Base-by-base conservation (phyloP, 805 yeast genomes). In the Limtongia smithiae region DNA sequence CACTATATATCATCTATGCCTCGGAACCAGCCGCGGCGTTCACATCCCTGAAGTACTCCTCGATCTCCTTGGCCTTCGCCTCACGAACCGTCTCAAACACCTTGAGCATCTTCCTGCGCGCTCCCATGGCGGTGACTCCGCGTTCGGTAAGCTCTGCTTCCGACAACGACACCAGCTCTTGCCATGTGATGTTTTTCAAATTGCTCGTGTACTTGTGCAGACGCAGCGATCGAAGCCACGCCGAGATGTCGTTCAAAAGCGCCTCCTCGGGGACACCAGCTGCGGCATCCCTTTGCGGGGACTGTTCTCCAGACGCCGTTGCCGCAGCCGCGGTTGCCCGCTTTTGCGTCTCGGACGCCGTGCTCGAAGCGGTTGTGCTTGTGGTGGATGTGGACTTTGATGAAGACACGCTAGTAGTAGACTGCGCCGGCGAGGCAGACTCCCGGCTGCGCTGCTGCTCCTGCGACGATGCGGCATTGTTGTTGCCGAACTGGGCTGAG, bases 111-210 rank as follows among this genome's bases (percentile, higher is more conserved):
- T 93, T 93, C 49, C 97, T 79, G 56, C 99, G 75, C 0, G 99
- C 99, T 5, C 99, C 99, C 58, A 93, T 74, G 0, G 98, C 97
- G 58, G 81, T 78, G 35, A 93, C 96, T 5, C 99, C 99, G 50
- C 81, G 74, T 3, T 74, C 75, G 57, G 83, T 88, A 61, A 93
- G 73, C 50, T 80, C 78, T 3, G 69, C 76, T 64, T 91, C 96
- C 51, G 73, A 73, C 57, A 85, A 71, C 57, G 79, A 78, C 51
- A 93, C 77, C 71, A 93, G 74, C 38, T 83, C 85, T 55, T 76
- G 72, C 97, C 98, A 93, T 22, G 77, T 73, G 56, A 83, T 73
- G 54, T 80, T 81, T 60, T 83, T 79, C 56, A 93, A 74, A 50
- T 85, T 84, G 31, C 82, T 89, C 1, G 97, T 90, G 70, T 93